phyloP scores from a whole-genome alignment of 768 basidiomycete genomes.

The Solioccasus polychromus region DNA sequence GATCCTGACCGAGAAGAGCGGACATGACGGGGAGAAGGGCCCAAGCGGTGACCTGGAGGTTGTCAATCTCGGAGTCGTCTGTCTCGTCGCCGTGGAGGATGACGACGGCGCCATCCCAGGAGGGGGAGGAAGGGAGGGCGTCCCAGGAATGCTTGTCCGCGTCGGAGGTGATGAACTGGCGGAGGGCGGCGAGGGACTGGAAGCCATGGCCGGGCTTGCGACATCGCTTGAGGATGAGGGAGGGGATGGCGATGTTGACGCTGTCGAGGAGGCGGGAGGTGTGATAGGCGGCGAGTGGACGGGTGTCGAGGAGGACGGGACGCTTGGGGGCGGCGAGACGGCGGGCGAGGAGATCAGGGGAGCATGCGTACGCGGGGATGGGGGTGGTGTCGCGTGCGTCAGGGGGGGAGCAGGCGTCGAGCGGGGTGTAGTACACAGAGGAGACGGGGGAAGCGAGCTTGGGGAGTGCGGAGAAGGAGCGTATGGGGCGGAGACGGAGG shows the following conservation, averaged over 20 bases:
- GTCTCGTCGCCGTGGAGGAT: conserved; percentile 79
- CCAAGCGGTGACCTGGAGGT: conserved; percentile 62
- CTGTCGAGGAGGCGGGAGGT: conserved; percentile 63
- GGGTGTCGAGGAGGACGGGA: conserved; percentile 81
- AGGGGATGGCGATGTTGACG: conserved; percentile 85
- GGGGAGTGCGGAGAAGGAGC: conserved; percentile 51
- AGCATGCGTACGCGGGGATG: conserved; percentile 34
- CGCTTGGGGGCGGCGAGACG: conserved; percentile 48
- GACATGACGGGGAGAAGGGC: conserved; percentile 61
- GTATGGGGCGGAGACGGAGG: conserved; percentile 73
- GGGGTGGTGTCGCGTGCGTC: conserved; percentile 23
- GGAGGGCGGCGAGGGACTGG: conserved; percentile 62
- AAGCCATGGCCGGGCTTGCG: conserved; percentile 69
- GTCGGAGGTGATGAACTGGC: conserved; percentile 81
- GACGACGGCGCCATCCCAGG: conserved; percentile 70
- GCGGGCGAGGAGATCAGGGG: conserved; percentile 44
- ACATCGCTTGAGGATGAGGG: conserved; percentile 84
- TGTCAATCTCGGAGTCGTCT: conserved; percentile 60
- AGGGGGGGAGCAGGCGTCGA: conserved; percentile 23
- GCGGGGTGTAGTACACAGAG: conserved; percentile 54
- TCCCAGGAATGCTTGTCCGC: conserved; percentile 74
- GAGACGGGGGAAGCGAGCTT: conserved; percentile 37
- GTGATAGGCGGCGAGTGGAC: conserved; percentile 64
- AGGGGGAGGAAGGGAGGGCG: conserved; percentile 41
- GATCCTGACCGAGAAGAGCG: conserved; percentile 54